Conservation (phyloP, 2,329 filamentous ascomycete genomes). For the Xylaria sp. region DNA sequence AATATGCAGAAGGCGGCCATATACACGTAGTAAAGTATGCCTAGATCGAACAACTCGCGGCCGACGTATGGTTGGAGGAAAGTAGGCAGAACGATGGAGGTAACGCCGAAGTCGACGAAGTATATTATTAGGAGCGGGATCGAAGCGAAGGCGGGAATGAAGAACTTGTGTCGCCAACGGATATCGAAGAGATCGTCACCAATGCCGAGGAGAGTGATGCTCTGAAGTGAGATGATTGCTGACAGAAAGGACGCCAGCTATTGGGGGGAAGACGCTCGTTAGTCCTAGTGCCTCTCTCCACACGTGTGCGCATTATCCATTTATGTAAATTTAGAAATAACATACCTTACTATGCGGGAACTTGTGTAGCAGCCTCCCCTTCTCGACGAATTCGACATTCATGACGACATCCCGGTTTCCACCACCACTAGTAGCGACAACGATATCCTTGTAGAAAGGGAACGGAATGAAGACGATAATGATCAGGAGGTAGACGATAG, state of each 20-base stretch:
- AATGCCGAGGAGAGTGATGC: conserved; percentile 88
- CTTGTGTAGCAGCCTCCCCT: conserved; percentile 84
- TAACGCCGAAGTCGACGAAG: conserved; percentile 98
- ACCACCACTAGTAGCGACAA: conserved; percentile 91
- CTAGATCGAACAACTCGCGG: conserved; percentile 80
- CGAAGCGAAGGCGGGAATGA: conserved; percentile 93
- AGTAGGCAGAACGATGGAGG: conserved; percentile 89
- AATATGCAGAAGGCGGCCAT: conserved; percentile 98
- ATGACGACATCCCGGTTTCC: conserved; percentile 89
- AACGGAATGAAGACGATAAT: conserved; percentile 95
- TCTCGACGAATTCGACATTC: conserved; percentile 77
- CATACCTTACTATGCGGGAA: conserved; percentile 93
- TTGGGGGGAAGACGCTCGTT: background rate
- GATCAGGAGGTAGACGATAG: conserved; percentile 87
- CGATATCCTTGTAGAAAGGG: conserved; percentile 98
- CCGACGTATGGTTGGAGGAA: conserved; percentile 86
- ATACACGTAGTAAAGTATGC: conserved; percentile 89
- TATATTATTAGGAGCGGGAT: conserved; percentile 96
- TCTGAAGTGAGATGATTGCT: conserved; percentile 91
- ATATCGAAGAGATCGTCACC: conserved; percentile 98
- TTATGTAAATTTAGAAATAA: background rate
- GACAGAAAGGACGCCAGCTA: conserved; percentile 95
- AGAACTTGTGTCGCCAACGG: conserved; percentile 97
- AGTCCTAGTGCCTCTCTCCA: background rate
- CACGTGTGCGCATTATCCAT: too few species aligned